Evolutionary conservation across 2,329 filamentous ascomycete species (phyloP).

Genomic region (Cercospora brassicicola): DNA sequence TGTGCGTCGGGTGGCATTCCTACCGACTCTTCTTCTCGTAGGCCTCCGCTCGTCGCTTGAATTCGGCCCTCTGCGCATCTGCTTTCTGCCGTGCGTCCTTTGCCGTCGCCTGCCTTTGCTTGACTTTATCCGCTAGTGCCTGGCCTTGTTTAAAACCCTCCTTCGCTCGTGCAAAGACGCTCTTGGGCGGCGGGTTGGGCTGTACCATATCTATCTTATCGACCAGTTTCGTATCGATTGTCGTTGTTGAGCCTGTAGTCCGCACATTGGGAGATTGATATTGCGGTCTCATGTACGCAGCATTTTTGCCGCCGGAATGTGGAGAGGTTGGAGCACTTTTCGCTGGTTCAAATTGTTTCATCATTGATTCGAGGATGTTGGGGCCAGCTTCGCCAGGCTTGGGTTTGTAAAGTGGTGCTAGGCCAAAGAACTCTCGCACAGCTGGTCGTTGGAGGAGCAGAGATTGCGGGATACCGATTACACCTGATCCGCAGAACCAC

Average conservation of each 20-base stretch:
- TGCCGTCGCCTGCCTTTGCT: constrained; percentile 9
- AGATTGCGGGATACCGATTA: constrained; percentile 44
- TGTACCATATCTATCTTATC: constrained; percentile 26
- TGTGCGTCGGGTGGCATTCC: neutral
- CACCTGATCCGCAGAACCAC: constrained; percentile 57
- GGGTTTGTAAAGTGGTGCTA: constrained; percentile 41
- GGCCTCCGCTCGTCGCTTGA: constrained; percentile 31
- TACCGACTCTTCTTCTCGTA: constrained; percentile 25
- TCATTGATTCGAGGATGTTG: neutral
- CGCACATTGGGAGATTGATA: constrained; percentile 27
- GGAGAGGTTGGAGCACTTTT: neutral
- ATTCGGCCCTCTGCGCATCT: constrained; percentile 30
- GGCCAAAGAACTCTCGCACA: constrained; percentile 42
- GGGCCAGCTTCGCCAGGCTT: constrained; percentile 17
- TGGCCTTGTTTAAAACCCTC: constrained; percentile 1
- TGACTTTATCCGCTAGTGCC: neutral
- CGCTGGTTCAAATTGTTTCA: neutral
- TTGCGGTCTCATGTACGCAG: constrained; percentile 23
- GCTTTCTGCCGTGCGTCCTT: constrained; percentile 28
- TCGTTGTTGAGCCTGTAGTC: constrained; percentile 6
- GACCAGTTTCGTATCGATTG: constrained; percentile 25
- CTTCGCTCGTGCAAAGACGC: constrained; percentile 17
- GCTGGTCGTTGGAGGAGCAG: constrained; percentile 41
- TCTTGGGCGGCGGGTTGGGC: constrained; percentile 8
- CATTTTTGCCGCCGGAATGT: constrained; percentile 19